Evolutionary conservation across 768 basidiomycete genomes (phyloP), one percentile per base, ranked within the genome.

Genomic region (Thelephora ganbajun): DNA sequence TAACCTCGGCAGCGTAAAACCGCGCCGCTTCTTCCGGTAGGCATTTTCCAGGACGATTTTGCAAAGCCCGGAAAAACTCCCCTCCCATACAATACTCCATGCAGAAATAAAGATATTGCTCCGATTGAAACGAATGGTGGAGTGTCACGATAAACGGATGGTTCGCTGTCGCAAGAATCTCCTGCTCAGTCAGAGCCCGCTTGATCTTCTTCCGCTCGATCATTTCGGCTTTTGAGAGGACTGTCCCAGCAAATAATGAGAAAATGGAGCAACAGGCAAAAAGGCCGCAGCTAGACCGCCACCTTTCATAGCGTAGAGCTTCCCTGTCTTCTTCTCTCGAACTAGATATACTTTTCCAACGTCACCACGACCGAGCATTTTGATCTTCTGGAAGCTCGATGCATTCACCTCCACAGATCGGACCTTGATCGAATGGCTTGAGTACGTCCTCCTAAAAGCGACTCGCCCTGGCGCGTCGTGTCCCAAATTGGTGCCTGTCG

Each of bases 1-100:
- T 84, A 30, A 99, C 96, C 69, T 99, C 96, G 54, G 96, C 96
- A 50, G 96, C 94, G 63, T 99, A 99, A 69, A 98, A 98, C 48
- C 91, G 78, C 16, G 93, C 84, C 23, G 85, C 91, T 48, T 98
- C 93, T 67, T 99, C 96, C 47, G 88, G 70, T 22, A 99, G 75
- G 66, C 96, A 97, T 61, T 92, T 98, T n/a, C 88, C 90, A 5
- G 94, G 96, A 51, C 91, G 76, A 43, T 86, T 87, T 63, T 99
- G 96, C 52, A 99, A 69, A 7, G 94, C 93, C 33, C 96, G 83
- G 74, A 99, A 99, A 70, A 99, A 99, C 61, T 99, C 96, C 49
- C 96, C 96, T 33, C 96, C 89, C 79, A 96, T 93, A 68, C 96
- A 99, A 66, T 97, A 98, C 66, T 97, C 89, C 89, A 91, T 92